These are phyloP conservation scores for Halophytophthora polymorphica DNA, from an alignment of 352 stramenopile genomes.

Conservation along the genomic window DNA sequence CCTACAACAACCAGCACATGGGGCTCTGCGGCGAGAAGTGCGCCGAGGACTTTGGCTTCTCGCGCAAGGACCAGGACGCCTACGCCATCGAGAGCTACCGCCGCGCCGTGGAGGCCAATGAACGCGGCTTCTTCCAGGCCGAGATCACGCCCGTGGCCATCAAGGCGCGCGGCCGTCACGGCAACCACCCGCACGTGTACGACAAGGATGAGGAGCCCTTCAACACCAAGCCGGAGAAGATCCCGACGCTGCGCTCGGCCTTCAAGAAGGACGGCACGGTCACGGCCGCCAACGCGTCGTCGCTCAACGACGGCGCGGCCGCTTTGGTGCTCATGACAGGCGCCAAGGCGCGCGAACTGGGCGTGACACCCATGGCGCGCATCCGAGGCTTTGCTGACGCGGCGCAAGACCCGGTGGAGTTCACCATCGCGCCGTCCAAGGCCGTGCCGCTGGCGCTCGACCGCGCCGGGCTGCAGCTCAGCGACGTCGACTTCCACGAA, in stretches of 20 bases:
- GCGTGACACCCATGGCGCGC: constrained; percentile 68
- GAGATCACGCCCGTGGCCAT: constrained; percentile 92
- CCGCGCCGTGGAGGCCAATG: constrained; percentile 66
- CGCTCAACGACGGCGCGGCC: constrained; percentile 96
- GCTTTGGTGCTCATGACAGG: constrained; percentile 96
- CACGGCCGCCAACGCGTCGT: constrained; percentile 96
- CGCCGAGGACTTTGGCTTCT: constrained; percentile 89
- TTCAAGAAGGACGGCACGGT: constrained; percentile 97
- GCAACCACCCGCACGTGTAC: constrained; percentile 57
- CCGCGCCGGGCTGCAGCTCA: constrained; percentile 87
- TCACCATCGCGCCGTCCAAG: constrained; percentile 95
- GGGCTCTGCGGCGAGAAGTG: constrained; percentile 96
- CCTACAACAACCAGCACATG: constrained; percentile 95
- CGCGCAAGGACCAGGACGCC: constrained; percentile 94
- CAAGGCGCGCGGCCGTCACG: constrained; percentile 30
- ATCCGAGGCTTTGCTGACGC: constrained; percentile 84
- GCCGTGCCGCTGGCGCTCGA: constrained; percentile 92
- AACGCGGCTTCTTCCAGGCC: constrained; percentile 82
- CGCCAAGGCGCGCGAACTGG: constrained; percentile 80
- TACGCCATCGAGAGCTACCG: constrained; percentile 94
- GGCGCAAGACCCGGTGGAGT: constrained; percentile 91
- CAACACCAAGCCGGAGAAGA: constrained; percentile 90
- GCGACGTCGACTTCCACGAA: constrained; percentile 97
- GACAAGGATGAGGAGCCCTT: constrained; percentile 93
- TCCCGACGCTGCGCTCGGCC: constrained; percentile 86